Conservation (phyloP, 1,139 yeast genomes). For the Yamadazyma aaseri region DNA sequence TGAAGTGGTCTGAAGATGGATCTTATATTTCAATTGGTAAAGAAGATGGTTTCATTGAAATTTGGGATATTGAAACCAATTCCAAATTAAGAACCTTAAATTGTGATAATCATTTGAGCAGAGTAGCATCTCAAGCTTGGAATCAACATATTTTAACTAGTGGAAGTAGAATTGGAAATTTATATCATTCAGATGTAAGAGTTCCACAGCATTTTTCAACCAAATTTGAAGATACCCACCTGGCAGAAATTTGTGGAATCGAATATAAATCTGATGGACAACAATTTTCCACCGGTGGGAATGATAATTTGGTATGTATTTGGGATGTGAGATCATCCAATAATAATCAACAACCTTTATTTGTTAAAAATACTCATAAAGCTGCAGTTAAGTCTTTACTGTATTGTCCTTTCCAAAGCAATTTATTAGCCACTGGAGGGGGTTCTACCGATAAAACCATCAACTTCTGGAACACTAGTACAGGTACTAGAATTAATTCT, state of each 20-base stretch:
- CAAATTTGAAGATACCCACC: conserved; percentile 53
- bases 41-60: conserved; percentile 81
- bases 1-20: conserved; percentile 92
- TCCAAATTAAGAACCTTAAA: conserved; percentile 75
- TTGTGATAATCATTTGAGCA: conserved; percentile 56
- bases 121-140: conserved; percentile 90
- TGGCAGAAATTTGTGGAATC: conserved; percentile 91
- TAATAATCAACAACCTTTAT: conserved; percentile 54
- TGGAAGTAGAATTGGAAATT: conserved; percentile 81
- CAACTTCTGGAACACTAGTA: conserved; percentile 93
- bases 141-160: conserved; percentile 73
- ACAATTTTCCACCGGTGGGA: conserved; percentile 91
- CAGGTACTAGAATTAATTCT: conserved; percentile 83
- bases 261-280: conserved; percentile 83
- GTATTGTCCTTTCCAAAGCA: conserved; percentile 90
- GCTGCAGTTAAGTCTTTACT: conserved; percentile 96
- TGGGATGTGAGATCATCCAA: conserved; percentile 84
- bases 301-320: conserved; percentile 87
- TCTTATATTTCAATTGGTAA: conserved; percentile 82
- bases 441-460: conserved; percentile 89
- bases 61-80: conserved; percentile 89
- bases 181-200: conserved; percentile 92
- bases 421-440: conserved; percentile 91
- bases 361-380: conserved; percentile 73
- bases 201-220: conserved; percentile 73